Percentiles rank a stretch among this genome's conserved stretches.
These are phyloP conservation scores for Pistacia atlantica DNA, from an alignment of 345 rosid genomes.

Conservation along the genomic window DNA sequence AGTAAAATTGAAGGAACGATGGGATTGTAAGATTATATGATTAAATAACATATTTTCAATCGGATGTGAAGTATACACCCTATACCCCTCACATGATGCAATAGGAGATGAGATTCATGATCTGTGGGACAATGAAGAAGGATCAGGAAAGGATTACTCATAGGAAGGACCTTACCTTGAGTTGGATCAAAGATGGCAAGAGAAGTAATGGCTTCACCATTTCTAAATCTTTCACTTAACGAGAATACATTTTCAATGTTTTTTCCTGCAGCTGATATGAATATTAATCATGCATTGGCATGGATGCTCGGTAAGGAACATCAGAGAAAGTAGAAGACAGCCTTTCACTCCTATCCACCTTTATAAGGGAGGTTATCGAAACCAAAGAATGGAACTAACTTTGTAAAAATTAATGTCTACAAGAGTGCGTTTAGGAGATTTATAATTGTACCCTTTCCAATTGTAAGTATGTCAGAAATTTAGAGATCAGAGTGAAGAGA, in stretches of 20 bases:
- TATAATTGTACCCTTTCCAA: background rate
- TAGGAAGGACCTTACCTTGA: slow-evolving; percentile 14
- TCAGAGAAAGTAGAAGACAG: slow-evolving; percentile 6
- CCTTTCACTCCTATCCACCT: slow-evolving; percentile 6
- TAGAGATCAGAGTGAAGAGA: background rate
- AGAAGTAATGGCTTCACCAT: slow-evolving; percentile 3
- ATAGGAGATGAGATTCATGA: slow-evolving; percentile 6
- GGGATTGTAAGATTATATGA: background rate
- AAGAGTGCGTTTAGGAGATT: background rate
- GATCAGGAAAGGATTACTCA: slow-evolving; percentile 7
- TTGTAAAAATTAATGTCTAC: background rate
- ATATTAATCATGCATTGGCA: background rate
- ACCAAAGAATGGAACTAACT: background rate
- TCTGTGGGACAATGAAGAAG: background rate
- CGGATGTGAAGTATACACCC: background rate
- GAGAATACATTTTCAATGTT: slow-evolving; percentile 7
- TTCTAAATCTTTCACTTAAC: slow-evolving; percentile 3
- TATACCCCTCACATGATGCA: background rate
- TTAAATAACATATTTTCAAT: background rate
- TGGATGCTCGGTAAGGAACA: background rate
- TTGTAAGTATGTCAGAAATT: background rate
- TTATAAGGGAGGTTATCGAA: background rate
- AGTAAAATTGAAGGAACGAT: background rate
- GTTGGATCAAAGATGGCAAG: background rate
- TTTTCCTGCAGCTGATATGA: slow-evolving; percentile 4